Evolutionary conservation across 495 filamentous ascomycete genomes (phyloP), one percentile per base, ranked within the genome.

Genomic region (Mycothermus thermophilus): DNA sequence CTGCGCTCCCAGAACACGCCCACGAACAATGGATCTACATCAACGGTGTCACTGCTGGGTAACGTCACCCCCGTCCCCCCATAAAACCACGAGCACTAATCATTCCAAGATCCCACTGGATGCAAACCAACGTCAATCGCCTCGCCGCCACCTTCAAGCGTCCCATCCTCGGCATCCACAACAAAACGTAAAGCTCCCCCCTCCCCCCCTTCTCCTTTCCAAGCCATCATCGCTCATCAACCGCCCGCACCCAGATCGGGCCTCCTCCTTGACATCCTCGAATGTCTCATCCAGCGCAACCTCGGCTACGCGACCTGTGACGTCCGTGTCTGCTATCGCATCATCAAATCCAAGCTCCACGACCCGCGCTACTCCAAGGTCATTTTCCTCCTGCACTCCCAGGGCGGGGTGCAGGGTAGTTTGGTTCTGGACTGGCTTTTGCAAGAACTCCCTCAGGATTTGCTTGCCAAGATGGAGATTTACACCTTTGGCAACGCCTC

Each of bases 401-500:
- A 92, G 51, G 85, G 85, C 2, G 85, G 72, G 11, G 82, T 92
- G 38, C 76, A 87, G 51, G 72, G 77, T 4, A 67, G 75, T 1
- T 54, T 86, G 34, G 74, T 84, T 8, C 48, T 88, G 2, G 85
- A 93, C 62, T 80, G 77, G 71, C 68, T 93, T 7, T 63, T 88
- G 6, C 71, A 77, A 44, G 83, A 88, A 44, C 50, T 90, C 0
- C 77, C 80, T 0, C 72, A 76, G 21, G 66, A 77, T 27, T 54
- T 77, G 1, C 60, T 87, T 12, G 52, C 62, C 1, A 77, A 80
- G 35, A 63, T 92, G 8, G 85, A 92, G 49, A 72, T 90, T 9
- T 90, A 88, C 54, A 90, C 83, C 0, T 93, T 92, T 46, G 84
- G 81, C 7, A 77, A 72, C 36, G 82, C 83, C 5, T 80, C 84